Evolutionary conservation across 2,329 filamentous ascomycete genomes (phyloP).

Genomic region (Exserohilum turcica): DNA sequence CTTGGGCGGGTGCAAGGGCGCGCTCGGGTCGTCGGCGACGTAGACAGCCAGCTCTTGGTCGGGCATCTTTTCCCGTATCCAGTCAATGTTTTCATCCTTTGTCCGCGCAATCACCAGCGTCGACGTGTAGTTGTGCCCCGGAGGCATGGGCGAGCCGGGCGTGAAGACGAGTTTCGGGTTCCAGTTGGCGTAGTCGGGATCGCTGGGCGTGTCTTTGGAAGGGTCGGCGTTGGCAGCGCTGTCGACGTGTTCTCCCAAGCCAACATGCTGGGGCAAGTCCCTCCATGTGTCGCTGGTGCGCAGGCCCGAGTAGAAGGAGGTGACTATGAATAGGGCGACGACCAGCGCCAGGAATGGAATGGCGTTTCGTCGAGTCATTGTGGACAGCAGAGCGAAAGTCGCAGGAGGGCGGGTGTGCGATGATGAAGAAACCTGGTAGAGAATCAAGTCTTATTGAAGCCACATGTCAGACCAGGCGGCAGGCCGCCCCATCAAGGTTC

Average conservation of each 20-base stretch:
- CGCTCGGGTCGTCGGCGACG: constrained; percentile 57
- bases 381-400: constrained; percentile 3
- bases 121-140: constrained; percentile 58
- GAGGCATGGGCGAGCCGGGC: constrained; percentile 44
- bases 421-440: background rate
- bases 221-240: constrained; percentile 11
- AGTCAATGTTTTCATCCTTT: constrained; percentile 57
- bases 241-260: constrained; percentile 46
- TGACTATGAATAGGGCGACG: constrained; percentile 41
- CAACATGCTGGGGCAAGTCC: constrained; percentile 48
- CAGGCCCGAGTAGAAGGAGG: constrained; percentile 49
- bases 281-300: constrained; percentile 44
- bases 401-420: background rate
- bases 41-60: constrained; percentile 57
- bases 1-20: constrained; percentile 56
- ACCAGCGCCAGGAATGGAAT: constrained; percentile 40
- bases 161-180: constrained; percentile 44
- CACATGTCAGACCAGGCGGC: too few relatives aligned
- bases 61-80: constrained; percentile 60
- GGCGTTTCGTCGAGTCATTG: constrained; percentile 37
- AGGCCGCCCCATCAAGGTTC: too few relatives aligned
- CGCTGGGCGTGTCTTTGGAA: constrained; percentile 16
- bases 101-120: constrained; percentile 61
- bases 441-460: too few relatives aligned
- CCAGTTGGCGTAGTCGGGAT: constrained; percentile 46